Evolutionary conservation across 257 asterid species (phyloP).

Genomic region (Pogostemon cablin): DNA sequence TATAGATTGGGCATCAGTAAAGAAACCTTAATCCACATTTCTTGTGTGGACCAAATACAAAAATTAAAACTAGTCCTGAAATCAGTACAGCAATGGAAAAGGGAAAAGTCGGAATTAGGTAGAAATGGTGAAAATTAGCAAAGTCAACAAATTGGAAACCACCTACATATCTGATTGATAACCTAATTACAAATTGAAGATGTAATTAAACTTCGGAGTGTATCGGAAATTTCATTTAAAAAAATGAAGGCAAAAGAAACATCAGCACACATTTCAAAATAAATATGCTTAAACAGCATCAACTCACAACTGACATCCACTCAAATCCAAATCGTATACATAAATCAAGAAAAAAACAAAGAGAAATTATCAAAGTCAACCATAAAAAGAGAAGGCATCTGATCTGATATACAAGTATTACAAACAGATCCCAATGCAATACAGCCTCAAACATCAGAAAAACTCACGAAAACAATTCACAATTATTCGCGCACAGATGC

Average conservation of each 20-base stretch:
- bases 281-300: constrained; percentile 12
- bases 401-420: constrained; percentile 31
- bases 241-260: background rate
- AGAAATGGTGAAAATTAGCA: background rate
- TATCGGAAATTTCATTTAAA: background rate
- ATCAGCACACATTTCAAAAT: constrained; percentile 17
- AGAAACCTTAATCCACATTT: constrained; percentile 2
- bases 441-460: constrained; percentile 1
- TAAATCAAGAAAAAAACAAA: background rate
- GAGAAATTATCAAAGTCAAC: constrained; percentile 12
- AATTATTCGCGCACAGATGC: constrained; percentile 10
- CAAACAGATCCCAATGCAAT: constrained; percentile 12
- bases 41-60: background rate
- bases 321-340: constrained; percentile 20
- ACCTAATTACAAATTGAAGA: constrained; percentile 7
- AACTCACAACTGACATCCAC: constrained; percentile 19
- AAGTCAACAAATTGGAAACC: constrained; percentile 3
- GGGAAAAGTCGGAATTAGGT: constrained; percentile 2
- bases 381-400: background rate
- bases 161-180: background rate
- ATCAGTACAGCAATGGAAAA: background rate
- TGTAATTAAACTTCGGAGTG: background rate
- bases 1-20: constrained; percentile 11
- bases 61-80: background rate
- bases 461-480: constrained; percentile 12